phyloP scores from a whole-genome alignment of 441 rosid species.

The Adansonia grandidieri region DNA sequence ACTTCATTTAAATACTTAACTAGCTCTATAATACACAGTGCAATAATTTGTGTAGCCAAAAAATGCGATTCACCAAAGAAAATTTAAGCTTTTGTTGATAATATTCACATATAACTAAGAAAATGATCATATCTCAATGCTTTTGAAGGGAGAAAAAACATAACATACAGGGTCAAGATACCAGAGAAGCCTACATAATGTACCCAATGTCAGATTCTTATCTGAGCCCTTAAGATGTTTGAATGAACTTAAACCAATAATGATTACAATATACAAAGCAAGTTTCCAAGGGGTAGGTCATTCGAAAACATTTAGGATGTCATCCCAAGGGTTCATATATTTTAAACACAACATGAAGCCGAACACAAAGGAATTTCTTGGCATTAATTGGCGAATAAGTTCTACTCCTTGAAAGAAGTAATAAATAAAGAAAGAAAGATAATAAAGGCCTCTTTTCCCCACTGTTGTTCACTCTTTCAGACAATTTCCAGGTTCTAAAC shows the following conservation, averaged over 20 bases:
- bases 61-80: constrained; percentile 11
- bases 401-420: neutral
- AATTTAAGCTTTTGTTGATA: constrained; percentile 2
- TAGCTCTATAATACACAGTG: neutral
- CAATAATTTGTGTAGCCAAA: neutral
- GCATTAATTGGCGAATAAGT: neutral
- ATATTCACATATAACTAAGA: neutral
- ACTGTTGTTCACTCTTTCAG: constrained; percentile 2
- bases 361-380: neutral
- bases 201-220: neutral
- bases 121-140: constrained; percentile 6
- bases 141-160: neutral
- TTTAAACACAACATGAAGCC: neutral
- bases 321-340: constrained; percentile 17
- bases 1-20: constrained; percentile 23
- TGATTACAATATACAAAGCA: neutral
- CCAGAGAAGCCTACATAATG: neutral
- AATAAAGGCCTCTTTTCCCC: neutral
- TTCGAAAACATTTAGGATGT: neutral
- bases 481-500: neutral
- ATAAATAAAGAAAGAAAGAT: constrained; percentile 2
- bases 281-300: neutral
- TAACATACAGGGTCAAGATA: neutral
- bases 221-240: constrained; percentile 1
- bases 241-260: neutral